Evolutionary conservation across 257 asterid species (phyloP).

Genomic region (Solanum gracilifrons): DNA sequence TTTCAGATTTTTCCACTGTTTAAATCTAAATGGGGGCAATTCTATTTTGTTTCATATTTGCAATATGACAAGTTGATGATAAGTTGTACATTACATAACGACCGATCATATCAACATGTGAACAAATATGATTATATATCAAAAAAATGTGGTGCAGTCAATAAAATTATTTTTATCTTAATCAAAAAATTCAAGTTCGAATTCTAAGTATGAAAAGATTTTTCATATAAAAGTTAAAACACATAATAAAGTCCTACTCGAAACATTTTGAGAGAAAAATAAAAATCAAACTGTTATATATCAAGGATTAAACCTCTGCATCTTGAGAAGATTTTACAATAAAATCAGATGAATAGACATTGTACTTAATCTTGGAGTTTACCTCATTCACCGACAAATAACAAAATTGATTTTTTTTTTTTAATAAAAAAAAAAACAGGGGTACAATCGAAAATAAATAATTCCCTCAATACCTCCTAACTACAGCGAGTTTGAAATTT

Average conservation of each 20-base stretch:
- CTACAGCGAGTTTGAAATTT: not conserved
- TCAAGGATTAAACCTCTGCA: not conserved
- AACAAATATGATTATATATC: not conserved
- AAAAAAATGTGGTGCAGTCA: no score
- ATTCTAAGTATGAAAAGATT: rapidly evolving
- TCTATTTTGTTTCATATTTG: not conserved
- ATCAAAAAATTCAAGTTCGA: rapidly evolving
- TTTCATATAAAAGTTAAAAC: no score
- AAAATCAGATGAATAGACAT: not conserved
- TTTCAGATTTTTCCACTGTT: not conserved
- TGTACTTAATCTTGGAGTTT: not conserved
- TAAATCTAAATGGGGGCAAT: not conserved
- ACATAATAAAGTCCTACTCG: no score
- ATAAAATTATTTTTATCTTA: no score
- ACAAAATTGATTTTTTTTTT: no score
- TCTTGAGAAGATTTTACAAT: not conserved
- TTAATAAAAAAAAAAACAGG: no score
- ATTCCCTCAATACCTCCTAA: no score
- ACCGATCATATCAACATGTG: not conserved
- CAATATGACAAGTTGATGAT: not conserved
- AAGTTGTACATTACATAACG: not conserved
- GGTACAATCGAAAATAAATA: not conserved
- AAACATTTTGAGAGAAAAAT: no score
- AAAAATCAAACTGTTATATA: no score
- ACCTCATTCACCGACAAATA: not conserved